Evolutionary conservation across 108 stramenopile genomes (phyloP).

Genomic region (Fragilaria crotonensis): DNA sequence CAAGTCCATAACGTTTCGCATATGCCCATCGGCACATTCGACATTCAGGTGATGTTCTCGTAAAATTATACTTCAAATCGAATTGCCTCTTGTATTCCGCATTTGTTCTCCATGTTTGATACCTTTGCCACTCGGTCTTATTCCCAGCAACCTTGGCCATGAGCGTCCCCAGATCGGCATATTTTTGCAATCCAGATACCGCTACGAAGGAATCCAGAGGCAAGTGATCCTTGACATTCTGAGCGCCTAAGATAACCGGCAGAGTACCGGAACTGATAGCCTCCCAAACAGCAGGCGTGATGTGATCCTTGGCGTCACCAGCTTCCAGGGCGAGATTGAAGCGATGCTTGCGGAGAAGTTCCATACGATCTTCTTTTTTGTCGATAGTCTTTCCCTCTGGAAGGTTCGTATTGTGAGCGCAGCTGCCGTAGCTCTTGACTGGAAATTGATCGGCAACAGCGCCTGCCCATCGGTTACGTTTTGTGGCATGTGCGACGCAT

Average conservation of each 20-base stretch:
- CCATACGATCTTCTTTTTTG: constrained; percentile 24
- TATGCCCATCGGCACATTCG: constrained; percentile 69
- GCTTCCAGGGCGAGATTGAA: constrained; percentile 64
- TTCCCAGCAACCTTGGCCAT: constrained; percentile 32
- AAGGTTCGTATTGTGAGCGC: constrained; percentile 35
- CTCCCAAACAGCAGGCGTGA: constrained; percentile 64
- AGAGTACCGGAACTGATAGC: constrained; percentile 50
- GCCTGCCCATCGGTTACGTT: constrained; percentile 27
- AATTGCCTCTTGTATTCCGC: constrained; percentile 23
- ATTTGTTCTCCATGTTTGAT: constrained; percentile 57
- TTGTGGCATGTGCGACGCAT: constrained; percentile 13
- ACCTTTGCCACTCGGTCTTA: constrained; percentile 48
- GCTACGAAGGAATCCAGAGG: constrained; percentile 39
- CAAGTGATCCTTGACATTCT: constrained; percentile 44
- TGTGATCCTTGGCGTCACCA: constrained; percentile 44
- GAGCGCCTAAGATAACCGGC: constrained; percentile 62
- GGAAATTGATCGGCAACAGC: constrained; percentile 13
- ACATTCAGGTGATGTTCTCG: constrained; percentile 27
- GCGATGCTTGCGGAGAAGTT: constrained; percentile 41
- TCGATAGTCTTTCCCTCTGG: constrained; percentile 20
- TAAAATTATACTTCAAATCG: constrained; percentile 33
- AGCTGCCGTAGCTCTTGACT: constrained; percentile 23
- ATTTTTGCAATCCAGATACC: constrained; percentile 28
- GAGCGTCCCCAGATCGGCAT: constrained; percentile 30
- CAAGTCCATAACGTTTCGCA: constrained; percentile 54